Evolutionary conservation across 768 basidiomycete species (phyloP).

Genomic region (Coprinopsis marcescibilis): DNA sequence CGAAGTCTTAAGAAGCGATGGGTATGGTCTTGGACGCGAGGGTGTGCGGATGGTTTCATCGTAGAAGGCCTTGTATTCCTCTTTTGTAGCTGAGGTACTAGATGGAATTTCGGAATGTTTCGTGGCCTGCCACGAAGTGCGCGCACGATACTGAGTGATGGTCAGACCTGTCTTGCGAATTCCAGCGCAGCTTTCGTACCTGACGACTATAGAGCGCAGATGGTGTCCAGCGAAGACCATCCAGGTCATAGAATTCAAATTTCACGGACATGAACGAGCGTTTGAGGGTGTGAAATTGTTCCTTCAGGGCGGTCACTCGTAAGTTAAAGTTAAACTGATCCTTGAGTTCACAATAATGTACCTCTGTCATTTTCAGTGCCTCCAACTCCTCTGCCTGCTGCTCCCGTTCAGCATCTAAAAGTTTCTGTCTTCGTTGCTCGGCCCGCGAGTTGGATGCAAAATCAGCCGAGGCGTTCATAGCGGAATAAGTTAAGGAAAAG

Average conservation of each 20-base stretch:
- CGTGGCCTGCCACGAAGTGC: not conserved
- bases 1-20: not conserved
- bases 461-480: not conserved
- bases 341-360: slow-evolving; percentile 21
- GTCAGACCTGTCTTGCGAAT: not conserved
- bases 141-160: not conserved
- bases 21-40: not conserved
- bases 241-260: slow-evolving; percentile 56
- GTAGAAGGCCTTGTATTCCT: not conserved
- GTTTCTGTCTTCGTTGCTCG: slow-evolving; percentile 39
- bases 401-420: slow-evolving; percentile 47
- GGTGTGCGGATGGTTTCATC: not conserved
- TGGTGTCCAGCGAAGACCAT: slow-evolving; percentile 48
- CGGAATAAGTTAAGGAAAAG: too few relatives aligned
- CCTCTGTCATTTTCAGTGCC: slow-evolving; percentile 55
- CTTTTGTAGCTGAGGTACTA: not conserved
- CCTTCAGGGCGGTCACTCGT: slow-evolving; percentile 20
- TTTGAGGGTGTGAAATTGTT: slow-evolving; percentile 33
- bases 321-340: too few relatives aligned
- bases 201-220: slow-evolving; percentile 26
- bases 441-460: slow-evolving; percentile 28
- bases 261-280: slow-evolving; percentile 50
- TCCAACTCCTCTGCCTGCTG: slow-evolving; percentile 49
- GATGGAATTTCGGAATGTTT: not conserved
- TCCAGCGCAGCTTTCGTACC: slow-evolving; percentile 11